Conservation (phyloP, 192 early-diverging fungal genomes). For the Neocallimastix lanati region DNA sequence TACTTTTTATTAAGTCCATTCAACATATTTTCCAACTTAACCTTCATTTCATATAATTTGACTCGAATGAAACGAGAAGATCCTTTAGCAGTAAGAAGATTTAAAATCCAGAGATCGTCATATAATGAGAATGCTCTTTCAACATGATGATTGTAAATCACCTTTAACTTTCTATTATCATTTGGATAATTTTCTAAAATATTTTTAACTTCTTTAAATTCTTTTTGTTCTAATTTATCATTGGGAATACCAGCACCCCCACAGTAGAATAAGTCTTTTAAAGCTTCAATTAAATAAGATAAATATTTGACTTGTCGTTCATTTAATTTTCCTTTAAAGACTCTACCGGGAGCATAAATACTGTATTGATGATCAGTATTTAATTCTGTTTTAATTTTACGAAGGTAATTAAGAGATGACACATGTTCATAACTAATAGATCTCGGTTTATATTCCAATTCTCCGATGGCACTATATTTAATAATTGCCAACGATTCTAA, state of each 20-base stretch:
- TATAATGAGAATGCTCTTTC: not conserved
- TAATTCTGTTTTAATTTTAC: not conserved
- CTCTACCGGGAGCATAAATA: not conserved
- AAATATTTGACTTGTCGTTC: not conserved
- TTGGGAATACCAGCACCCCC: not conserved
- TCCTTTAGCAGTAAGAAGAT: not conserved
- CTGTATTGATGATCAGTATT: not conserved
- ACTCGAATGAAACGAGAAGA: not conserved
- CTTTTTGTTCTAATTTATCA: not conserved
- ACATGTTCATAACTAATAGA: not conserved
- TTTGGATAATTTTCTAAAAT: not conserved
- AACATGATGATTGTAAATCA: not conserved
- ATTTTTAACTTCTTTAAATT: not conserved
- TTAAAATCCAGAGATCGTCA: not conserved
- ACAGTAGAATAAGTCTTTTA: not conserved
- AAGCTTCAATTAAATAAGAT: not conserved
- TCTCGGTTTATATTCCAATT: not conserved
- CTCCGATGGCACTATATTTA: not conserved
- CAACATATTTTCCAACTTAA: not conserved
- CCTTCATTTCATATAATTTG: not conserved
- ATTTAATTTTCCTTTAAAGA: not conserved
- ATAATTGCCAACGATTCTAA: not conserved
- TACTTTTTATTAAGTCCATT: not conserved
- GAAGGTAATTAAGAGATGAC: not conserved
- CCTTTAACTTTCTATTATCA: not conserved